Percentiles rank a stretch among this genome's conserved stretches.
Conservation (phyloP, 768 basidiomycete genomes). For the Sporobolomyces roseus region DNA sequence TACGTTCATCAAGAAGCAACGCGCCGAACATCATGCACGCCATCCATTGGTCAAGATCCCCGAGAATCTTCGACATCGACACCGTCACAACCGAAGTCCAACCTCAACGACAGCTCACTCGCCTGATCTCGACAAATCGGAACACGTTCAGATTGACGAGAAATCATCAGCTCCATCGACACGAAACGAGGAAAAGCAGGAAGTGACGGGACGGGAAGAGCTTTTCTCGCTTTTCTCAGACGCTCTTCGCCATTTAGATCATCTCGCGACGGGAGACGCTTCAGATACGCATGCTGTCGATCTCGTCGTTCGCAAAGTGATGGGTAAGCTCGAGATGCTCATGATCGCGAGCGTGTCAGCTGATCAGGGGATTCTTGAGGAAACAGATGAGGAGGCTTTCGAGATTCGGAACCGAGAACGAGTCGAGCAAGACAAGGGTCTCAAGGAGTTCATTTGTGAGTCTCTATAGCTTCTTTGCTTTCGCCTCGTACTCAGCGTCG, state of each 20-base stretch:
- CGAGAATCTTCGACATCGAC: too few relatives aligned
- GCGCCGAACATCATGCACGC: too few relatives aligned
- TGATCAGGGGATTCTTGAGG: neutral
- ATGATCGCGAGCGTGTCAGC: too few relatives aligned
- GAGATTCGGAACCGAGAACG: slow-evolving; percentile 3
- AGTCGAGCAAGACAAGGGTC: slow-evolving; percentile 14
- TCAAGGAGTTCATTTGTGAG: slow-evolving; percentile 32
- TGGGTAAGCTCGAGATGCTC: slow-evolving; percentile 10
- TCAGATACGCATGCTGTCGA: slow-evolving; percentile 10
- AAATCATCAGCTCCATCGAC: too few relatives aligned
- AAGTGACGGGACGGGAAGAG: neutral
- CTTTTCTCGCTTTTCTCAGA: neutral
- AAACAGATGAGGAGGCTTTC: slow-evolving; percentile 20
- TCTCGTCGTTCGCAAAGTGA: slow-evolving; percentile 6
- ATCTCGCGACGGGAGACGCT: slow-evolving; percentile 2
- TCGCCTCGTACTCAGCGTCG: too few relatives aligned
- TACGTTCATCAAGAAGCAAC: neutral
- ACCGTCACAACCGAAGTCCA: too few relatives aligned
- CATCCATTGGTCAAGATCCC: too few relatives aligned
- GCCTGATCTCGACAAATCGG: neutral
- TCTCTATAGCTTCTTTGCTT: too few relatives aligned
- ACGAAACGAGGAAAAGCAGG: neutral
- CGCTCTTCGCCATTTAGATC: neutral
- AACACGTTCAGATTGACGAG: neutral
- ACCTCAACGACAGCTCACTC: neutral